These are phyloP conservation scores for Fulvia fulva DNA, from an alignment of 2,329 filamentous ascomycete genomes.

Conservation along the genomic window DNA sequence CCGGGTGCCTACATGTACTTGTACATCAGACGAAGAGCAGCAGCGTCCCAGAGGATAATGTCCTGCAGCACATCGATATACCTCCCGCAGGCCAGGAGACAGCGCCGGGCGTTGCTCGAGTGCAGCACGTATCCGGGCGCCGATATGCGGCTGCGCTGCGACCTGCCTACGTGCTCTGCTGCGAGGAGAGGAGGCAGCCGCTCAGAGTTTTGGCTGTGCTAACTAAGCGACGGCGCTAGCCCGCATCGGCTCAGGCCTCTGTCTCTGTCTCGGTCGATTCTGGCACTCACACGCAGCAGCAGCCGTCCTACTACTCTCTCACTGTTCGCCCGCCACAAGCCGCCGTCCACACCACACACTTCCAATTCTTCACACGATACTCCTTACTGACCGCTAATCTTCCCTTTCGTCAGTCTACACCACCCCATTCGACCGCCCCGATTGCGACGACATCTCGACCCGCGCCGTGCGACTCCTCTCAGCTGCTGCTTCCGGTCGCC, in stretches of 20 bases:
- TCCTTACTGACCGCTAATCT: background rate
- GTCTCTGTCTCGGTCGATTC: background rate
- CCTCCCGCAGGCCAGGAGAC: background rate
- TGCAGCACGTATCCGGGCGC: background rate
- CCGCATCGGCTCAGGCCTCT: too few relatives aligned
- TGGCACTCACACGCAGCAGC: background rate
- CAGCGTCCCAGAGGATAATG: background rate
- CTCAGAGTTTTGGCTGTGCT: background rate
- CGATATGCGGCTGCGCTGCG: background rate
- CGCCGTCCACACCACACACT: background rate
- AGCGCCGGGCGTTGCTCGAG: background rate
- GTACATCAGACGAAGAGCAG: background rate
- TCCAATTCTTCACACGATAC: background rate
- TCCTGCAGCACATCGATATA: background rate
- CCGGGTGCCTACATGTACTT: background rate
- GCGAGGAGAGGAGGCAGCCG: background rate
- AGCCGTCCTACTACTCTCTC: background rate
- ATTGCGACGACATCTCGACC: background rate
- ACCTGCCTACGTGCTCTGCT: background rate
- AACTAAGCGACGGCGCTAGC: background rate
- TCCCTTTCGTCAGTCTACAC: background rate
- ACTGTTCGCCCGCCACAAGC: background rate
- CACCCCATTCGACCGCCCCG: background rate
- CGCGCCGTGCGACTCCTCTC: background rate
- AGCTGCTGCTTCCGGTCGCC: conserved; percentile 3